Percentiles rank a stretch among this genome's conserved stretches.
Evolutionary conservation across 805 yeast species (phyloP).

Genomic region (Ogataea haglerorum): DNA sequence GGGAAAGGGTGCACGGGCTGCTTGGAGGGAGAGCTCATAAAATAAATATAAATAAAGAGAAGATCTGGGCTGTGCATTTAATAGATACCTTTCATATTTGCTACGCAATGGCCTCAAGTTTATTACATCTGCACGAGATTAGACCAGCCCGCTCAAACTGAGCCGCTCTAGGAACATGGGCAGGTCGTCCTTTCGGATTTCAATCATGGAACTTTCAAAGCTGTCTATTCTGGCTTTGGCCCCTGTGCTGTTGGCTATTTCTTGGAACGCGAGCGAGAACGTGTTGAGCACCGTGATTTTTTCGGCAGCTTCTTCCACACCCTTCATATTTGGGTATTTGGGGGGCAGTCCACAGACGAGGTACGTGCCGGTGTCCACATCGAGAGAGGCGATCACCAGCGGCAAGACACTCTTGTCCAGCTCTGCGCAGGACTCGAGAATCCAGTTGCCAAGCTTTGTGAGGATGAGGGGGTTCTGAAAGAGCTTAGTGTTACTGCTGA

Average conservation of each 20-base stretch:
- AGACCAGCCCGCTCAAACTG: conserved; percentile 64
- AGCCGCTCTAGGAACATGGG: conserved; percentile 82
- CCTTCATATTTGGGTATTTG: conserved; percentile 52
- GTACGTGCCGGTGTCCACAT: conserved; percentile 69
- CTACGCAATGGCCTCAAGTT: not conserved
- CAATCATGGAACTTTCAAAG: conserved; percentile 91
- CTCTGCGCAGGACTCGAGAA: conserved; percentile 84
- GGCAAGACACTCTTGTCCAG: conserved; percentile 68
- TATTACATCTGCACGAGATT: not conserved
- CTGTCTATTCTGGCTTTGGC: conserved; percentile 91
- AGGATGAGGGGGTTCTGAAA: conserved; percentile 86
- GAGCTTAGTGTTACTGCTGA: conserved; percentile 63
- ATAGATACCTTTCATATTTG: not conserved
- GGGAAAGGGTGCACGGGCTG: conserved; percentile 1
- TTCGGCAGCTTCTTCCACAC: conserved; percentile 32
- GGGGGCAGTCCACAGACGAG: conserved; percentile 90
- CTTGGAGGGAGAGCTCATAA: conserved; percentile 9
- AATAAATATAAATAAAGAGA: conserved; percentile 4
- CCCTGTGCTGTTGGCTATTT: conserved; percentile 76
- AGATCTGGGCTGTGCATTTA: conserved; percentile 9
- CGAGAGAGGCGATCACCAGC: conserved; percentile 79
- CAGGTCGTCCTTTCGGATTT: conserved; percentile 82
- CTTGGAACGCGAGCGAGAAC: conserved; percentile 89
- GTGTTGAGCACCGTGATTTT: conserved; percentile 61
- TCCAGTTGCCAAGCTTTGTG: conserved; percentile 84